Percentiles rank a stretch among this genome's conserved stretches.
These are phyloP conservation scores for Termitomyces eurrhizus DNA, from an alignment of 768 basidiomycete genomes.

Conservation along the genomic window DNA sequence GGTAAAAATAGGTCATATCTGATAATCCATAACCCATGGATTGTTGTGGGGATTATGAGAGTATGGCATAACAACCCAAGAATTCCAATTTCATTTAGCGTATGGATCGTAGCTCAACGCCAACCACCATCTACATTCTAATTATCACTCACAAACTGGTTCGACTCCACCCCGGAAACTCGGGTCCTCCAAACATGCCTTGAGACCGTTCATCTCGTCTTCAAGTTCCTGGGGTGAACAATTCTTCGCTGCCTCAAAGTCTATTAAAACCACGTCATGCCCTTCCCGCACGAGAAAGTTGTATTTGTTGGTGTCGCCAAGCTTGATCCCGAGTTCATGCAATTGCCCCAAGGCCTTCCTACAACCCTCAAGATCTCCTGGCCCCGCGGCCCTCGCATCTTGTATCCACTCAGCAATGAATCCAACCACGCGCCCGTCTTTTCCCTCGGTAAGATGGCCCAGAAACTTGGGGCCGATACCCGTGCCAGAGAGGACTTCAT, in stretches of 20 bases:
- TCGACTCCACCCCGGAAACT: background rate
- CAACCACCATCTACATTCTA: background rate
- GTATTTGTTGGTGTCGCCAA: background rate
- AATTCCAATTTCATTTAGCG: too few relatives aligned
- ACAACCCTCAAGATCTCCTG: background rate
- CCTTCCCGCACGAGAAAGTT: background rate
- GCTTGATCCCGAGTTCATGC: background rate
- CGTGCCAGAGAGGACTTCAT: background rate
- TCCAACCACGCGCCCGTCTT: conserved; percentile 1
- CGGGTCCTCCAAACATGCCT: background rate
- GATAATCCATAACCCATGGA: too few relatives aligned
- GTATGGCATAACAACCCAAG: too few relatives aligned
- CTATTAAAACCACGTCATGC: background rate
- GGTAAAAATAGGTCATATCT: too few relatives aligned
- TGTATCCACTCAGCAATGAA: background rate
- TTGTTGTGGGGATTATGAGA: too few relatives aligned
- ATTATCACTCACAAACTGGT: background rate
- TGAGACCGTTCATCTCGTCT: background rate
- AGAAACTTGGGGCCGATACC: background rate
- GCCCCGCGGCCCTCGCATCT: background rate
- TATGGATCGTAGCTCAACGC: too few relatives aligned
- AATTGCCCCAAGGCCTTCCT: background rate
- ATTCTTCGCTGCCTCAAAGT: background rate
- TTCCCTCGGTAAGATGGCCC: background rate
- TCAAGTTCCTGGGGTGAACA: background rate